Base-by-base conservation (phyloP, 129 eudicot genomes). In the Saussurea involucrata region DNA sequence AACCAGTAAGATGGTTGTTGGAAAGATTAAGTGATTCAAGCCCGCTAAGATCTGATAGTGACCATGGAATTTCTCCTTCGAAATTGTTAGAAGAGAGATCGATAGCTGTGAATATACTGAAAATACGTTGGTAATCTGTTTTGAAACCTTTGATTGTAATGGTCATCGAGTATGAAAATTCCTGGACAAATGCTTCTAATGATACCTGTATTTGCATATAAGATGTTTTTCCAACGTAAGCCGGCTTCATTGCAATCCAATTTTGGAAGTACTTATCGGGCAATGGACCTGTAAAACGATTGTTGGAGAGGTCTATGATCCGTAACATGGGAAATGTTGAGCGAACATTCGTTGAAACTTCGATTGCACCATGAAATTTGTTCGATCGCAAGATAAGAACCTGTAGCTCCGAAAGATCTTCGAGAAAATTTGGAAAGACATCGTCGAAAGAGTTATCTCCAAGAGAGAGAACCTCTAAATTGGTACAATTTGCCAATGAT, bases 21-120 rank as follows among this genome's bases (percentile, higher is more conserved):
- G 29, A 27, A 27, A 27, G 29, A 27, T 27, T 27, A 27, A 27
- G 29, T 27, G 29, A 27, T 27, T 27, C 29, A 2, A 27, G 29
- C 72, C 66, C 11, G 27, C 40, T 2, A 61, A 84, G 84, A 5
- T 69, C 44, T 53, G 71, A 57, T 5, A 84, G 67, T 10, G 74
- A 49, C 2, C 46, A 78, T 24, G 89, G 84, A 13, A 85, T 74
- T 5, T 2, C 24, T 0, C 89, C 89, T 2, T 7, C 22, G 72
- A 86, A 82, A 8, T 36, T 76, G 73, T 86, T 86, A 20, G 42
- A 66, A 28, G 89, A 86, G 28, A 86, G 53, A 67, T 85, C 86
- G 3, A 85, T 69, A 3, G 55, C 37, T 22, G 63, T 32, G 18
- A 82, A 71, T 7, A 71, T 40, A 6, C 8, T 65, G 1, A 78